Base-by-base conservation (phyloP, 768 basidiomycete genomes). In the Mrakia gelida region DNA sequence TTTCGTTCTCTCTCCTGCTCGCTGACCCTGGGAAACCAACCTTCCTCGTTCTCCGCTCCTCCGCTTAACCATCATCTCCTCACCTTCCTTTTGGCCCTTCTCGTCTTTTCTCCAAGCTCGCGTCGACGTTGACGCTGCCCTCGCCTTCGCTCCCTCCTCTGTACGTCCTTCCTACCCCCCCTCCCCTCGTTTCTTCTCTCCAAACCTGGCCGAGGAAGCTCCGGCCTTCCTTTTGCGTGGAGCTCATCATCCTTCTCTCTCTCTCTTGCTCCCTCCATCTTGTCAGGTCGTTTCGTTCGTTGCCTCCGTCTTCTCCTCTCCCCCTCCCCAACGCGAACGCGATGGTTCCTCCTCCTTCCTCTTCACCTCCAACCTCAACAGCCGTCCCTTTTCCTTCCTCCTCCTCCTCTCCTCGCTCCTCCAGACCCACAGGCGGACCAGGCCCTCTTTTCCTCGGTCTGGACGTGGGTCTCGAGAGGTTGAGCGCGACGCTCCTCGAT, bases 401-500 rank as follows among this genome's bases (percentile, higher is more conserved):
- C 8, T 32, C 63, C 30, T 30, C 63, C 30, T 65, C 34, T 26
- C 7, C 16, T 4, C 16, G 16, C 38, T 38, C 38, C 38, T 38
- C 38, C 38, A 3, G 16, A 52, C 21, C 49, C 45, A 71, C 45
- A 45, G 11, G 6, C 38, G 15, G 32, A 30, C 2, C 72, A 15
- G 32, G 49, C 16, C 49, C 75, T 21, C 68, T 76, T 81, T 94
- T 93, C 85, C 89, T 95, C 61, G 93, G 93, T 78, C 88, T 95
- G 83, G 92, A 94, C 86, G 88, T 94, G 75, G 90, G 91, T 5
- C 90, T 90, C 52, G 93, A 94, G 87, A 91, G 93, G 85, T 86
- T 94, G 63, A 89, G 92, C 71, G 93, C 92, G 63, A 90, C 91
- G 71, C 88, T 95, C 80, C 89, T 95, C 79, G 93, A 94, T 82